phyloP scores from a whole-genome alignment of 306 rosid genomes.

The Pueraria montana region DNA sequence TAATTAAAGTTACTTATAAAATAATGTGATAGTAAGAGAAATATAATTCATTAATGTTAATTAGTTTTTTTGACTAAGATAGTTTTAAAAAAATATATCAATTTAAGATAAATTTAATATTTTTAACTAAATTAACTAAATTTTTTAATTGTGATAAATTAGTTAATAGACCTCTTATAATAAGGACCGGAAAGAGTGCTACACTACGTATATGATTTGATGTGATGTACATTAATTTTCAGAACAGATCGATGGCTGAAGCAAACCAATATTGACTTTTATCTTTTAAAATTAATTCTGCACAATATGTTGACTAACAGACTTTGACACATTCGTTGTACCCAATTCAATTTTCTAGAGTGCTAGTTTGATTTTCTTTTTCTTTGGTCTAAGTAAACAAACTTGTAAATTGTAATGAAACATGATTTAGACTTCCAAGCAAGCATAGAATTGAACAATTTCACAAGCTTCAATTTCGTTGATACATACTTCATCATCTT shows the following conservation, averaged over 20 bases:
- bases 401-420: background rate
- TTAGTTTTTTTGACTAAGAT: too few species aligned
- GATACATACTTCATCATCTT: background rate
- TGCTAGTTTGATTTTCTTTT: background rate
- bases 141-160: too few species aligned
- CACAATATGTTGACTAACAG: slow-evolving; percentile 26
- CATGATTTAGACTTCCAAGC: background rate
- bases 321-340: background rate
- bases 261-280: slow-evolving; percentile 42
- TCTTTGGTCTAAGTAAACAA: background rate
- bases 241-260: background rate
- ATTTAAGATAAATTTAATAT: too few species aligned
- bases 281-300: background rate
- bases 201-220: background rate
- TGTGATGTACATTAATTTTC: background rate
- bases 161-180: too few species aligned
- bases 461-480: slow-evolving; percentile 21
- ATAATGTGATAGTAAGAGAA: too few species aligned
- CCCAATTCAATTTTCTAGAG: background rate
- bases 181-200: too few species aligned
- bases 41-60: too few species aligned
- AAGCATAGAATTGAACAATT: slow-evolving; percentile 9
- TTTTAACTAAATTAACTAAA: too few species aligned
- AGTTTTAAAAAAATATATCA: too few species aligned
- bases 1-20: too few species aligned